Evolutionary conservation across 345 rosid genomes (phyloP).

Genomic region (Erysimum cheiranthoides): DNA sequence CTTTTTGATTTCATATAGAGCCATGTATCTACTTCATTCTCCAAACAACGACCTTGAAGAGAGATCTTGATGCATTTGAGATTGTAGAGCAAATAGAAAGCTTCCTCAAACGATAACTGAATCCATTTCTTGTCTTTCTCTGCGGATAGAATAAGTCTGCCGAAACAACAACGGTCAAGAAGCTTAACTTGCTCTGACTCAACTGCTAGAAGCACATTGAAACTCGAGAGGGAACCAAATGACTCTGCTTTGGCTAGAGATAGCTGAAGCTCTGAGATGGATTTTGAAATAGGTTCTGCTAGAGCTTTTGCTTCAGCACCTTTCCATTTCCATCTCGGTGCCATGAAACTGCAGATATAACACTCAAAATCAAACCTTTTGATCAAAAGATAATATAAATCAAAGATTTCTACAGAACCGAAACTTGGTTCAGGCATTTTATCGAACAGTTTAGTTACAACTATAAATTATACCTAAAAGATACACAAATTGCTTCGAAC

Average conservation of each 20-base stretch:
- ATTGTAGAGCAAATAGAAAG: slow-evolving; percentile 59
- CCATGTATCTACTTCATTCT: slow-evolving; percentile 53
- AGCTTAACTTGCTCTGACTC: slow-evolving; percentile 57
- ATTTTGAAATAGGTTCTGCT: slow-evolving; percentile 47
- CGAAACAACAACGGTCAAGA: slow-evolving; percentile 63
- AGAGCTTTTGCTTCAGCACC: too few relatives aligned
- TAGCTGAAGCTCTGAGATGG: slow-evolving; percentile 53
- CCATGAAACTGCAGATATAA: too few relatives aligned
- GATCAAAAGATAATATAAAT: too few relatives aligned
- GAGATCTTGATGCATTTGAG: slow-evolving; percentile 62
- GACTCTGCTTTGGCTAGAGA: slow-evolving; percentile 53
- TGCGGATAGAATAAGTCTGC: slow-evolving; percentile 50
- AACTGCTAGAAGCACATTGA: slow-evolving; percentile 54
- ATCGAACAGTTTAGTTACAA: too few relatives aligned
- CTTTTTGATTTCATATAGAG: slow-evolving; percentile 47
- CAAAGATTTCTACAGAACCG: too few relatives aligned
- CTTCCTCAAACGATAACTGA: slow-evolving; percentile 74
- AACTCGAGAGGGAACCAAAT: slow-evolving; percentile 52
- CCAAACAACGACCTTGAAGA: slow-evolving; percentile 32
- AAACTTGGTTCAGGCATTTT: too few relatives aligned
- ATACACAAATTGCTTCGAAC: too few relatives aligned
- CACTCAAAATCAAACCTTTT: too few relatives aligned
- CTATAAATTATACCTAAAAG: too few relatives aligned
- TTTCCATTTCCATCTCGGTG: too few relatives aligned
- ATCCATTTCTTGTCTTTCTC: slow-evolving; percentile 68